phyloP scores from a whole-genome alignment of 257 asterid genomes.

The Nicotiana noctiflora region DNA sequence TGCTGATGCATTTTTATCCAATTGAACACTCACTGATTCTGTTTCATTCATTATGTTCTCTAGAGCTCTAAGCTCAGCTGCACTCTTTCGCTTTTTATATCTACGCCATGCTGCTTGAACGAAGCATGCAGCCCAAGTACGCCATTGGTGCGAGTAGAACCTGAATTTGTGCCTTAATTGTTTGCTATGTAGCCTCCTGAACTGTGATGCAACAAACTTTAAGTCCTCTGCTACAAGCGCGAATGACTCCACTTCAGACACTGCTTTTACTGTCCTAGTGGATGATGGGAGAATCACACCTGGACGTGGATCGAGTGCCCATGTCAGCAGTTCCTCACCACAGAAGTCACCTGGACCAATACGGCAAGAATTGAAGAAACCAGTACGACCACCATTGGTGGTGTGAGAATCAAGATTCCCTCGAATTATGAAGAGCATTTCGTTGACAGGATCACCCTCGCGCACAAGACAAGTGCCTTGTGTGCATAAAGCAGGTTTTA shows the following conservation, averaged over 20 bases:
- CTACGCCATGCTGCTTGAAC: slow-evolving; percentile 92
- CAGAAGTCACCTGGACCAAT: slow-evolving; percentile 91
- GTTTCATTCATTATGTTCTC: slow-evolving; percentile 27
- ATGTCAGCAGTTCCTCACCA: slow-evolving; percentile 90
- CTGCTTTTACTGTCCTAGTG: slow-evolving; percentile 80
- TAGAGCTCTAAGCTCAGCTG: slow-evolving; percentile 40
- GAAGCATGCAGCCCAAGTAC: slow-evolving; percentile 88
- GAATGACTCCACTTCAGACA: slow-evolving; percentile 82
- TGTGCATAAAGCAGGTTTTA: slow-evolving; percentile 76
- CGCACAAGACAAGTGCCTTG: slow-evolving; percentile 74
- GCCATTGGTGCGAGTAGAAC: slow-evolving; percentile 95
- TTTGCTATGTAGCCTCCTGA: slow-evolving; percentile 81
- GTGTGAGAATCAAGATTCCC: slow-evolving; percentile 92
- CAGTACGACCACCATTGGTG: slow-evolving; percentile 92
- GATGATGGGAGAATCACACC: slow-evolving; percentile 81
- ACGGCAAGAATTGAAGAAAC: slow-evolving; percentile 82
- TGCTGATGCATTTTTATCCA: slow-evolving; percentile 4
- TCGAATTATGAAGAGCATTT: slow-evolving; percentile 81
- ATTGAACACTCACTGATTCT: neutral
- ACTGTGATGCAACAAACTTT: slow-evolving; percentile 79
- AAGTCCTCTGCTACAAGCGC: slow-evolving; percentile 80
- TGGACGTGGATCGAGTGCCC: slow-evolving; percentile 97
- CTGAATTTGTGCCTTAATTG: slow-evolving; percentile 83
- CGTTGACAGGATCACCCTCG: slow-evolving; percentile 93
- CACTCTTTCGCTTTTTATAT: slow-evolving; percentile 44